Conservation (phyloP, 495 filamentous ascomycete genomes). For the Neurospora sp. region DNA sequence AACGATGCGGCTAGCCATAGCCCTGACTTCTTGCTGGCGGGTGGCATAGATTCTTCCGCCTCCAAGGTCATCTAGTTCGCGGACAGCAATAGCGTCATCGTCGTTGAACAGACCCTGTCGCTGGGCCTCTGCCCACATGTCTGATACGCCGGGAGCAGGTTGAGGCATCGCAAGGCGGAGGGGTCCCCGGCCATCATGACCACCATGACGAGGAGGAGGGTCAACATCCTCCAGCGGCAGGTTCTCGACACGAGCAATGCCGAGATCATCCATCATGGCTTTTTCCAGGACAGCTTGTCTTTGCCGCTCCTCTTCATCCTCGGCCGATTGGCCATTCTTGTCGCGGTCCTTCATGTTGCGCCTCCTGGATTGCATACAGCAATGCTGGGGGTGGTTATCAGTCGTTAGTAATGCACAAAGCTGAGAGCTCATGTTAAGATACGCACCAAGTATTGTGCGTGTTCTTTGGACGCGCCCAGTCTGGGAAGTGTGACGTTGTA, state of each 20-base stretch:
- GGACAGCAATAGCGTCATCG: conserved; percentile 15
- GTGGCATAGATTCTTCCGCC: conserved; percentile 13
- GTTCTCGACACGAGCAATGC: conserved; percentile 2
- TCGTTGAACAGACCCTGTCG: conserved; percentile 12
- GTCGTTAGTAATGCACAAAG: background rate
- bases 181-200: background rate
- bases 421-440: background rate
- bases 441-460: background rate
- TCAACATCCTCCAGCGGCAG: conserved; percentile 8
- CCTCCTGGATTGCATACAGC: background rate
- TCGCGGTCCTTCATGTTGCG: background rate
- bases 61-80: conserved; percentile 18
- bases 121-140: background rate
- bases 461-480: background rate
- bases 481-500: background rate
- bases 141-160: background rate
- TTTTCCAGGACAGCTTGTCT: background rate
- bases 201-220: background rate
- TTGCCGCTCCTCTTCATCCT: background rate
- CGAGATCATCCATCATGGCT: conserved; percentile 10
- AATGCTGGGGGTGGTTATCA: background rate
- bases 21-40: background rate
- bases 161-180: background rate
- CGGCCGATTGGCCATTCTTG: background rate
- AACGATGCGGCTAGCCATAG: background rate